These are phyloP conservation scores for Nidula niveotomentosa DNA, from an alignment of 1,284 basidiomycete species.

Conservation along the genomic window DNA sequence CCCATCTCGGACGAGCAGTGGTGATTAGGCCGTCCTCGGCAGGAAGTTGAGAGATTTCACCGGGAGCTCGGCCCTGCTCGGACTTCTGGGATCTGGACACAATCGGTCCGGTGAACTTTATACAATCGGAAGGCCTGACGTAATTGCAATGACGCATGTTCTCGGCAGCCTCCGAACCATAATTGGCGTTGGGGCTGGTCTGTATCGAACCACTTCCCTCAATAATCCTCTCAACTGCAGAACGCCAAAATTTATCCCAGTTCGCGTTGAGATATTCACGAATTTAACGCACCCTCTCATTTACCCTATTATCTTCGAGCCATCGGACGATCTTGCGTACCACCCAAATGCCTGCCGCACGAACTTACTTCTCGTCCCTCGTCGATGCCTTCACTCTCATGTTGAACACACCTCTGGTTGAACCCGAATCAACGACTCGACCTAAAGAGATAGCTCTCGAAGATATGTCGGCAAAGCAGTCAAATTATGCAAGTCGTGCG, in stretches of 20 bases:
- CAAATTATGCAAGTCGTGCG: too few relatives aligned
- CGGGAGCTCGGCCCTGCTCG: not conserved
- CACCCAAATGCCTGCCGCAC: not conserved
- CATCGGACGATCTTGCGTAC: not conserved
- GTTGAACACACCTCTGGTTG: slow-evolving; percentile 30
- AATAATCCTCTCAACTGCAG: not conserved
- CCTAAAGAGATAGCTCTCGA: not conserved
- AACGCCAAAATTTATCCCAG: not conserved
- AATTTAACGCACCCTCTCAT: not conserved
- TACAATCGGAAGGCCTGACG: too few relatives aligned
- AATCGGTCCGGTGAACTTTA: not conserved
- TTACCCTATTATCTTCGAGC: not conserved
- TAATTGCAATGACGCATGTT: not conserved
- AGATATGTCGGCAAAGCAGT: not conserved
- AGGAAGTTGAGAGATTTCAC: not conserved
- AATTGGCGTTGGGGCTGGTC: not conserved
- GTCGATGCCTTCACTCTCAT: slow-evolving; percentile 23
- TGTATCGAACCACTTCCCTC: not conserved
- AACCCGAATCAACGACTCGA: slow-evolving; percentile 13
- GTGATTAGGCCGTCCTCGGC: not conserved
- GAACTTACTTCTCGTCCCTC: slow-evolving; percentile 17
- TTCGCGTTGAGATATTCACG: not conserved
- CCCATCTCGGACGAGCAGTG: not conserved
- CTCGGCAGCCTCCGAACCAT: not conserved
- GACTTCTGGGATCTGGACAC: not conserved